Conservation (phyloP, 257 asterid species). For the Parsonsia alboflavescens region DNA sequence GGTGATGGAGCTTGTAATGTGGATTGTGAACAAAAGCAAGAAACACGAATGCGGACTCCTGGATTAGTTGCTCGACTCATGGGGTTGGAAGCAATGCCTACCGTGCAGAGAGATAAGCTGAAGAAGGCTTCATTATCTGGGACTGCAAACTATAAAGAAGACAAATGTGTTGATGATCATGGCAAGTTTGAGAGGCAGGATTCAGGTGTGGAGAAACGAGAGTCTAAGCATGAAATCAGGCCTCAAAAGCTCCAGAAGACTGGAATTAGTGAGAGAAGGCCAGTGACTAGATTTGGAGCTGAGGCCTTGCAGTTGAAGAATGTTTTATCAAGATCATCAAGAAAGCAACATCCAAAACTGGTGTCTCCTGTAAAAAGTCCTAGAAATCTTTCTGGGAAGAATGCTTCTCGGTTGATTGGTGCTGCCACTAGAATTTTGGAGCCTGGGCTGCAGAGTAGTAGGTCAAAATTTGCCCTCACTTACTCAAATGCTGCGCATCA, state of each 20-base stretch:
- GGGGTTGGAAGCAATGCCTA: slow-evolving; percentile 93
- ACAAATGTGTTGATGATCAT: slow-evolving; percentile 19
- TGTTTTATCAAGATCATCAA: slow-evolving; percentile 58
- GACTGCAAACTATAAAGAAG: slow-evolving; percentile 20
- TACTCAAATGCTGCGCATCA: slow-evolving; percentile 26
- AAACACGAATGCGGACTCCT: slow-evolving; percentile 57
- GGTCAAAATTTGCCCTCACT: slow-evolving; percentile 54
- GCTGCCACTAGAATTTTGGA: slow-evolving; percentile 84
- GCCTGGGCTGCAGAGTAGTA: slow-evolving; percentile 67
- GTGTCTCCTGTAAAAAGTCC: slow-evolving; percentile 74
- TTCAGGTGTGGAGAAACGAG: slow-evolving; percentile 37
- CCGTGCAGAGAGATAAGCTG: slow-evolving; percentile 37
- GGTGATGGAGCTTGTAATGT: slow-evolving; percentile 24
- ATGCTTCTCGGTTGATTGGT: slow-evolving; percentile 63
- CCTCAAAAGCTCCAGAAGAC: slow-evolving; percentile 90
- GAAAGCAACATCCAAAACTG: slow-evolving; percentile 59
- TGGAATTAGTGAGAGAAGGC: slow-evolving; percentile 45
- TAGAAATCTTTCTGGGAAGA: slow-evolving; percentile 48
- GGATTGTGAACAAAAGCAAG: slow-evolving; percentile 38
- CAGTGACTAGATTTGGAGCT: slow-evolving; percentile 45
- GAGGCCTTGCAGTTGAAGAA: slow-evolving; percentile 63
- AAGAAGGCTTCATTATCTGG: slow-evolving; percentile 36
- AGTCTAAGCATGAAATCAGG: slow-evolving; percentile 51
- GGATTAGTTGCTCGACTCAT: slow-evolving; percentile 90
- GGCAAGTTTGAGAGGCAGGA: slow-evolving; percentile 27